Evolutionary conservation across 192 early-diverging fungal species (phyloP).

Genomic region (Coemansia sp.): DNA sequence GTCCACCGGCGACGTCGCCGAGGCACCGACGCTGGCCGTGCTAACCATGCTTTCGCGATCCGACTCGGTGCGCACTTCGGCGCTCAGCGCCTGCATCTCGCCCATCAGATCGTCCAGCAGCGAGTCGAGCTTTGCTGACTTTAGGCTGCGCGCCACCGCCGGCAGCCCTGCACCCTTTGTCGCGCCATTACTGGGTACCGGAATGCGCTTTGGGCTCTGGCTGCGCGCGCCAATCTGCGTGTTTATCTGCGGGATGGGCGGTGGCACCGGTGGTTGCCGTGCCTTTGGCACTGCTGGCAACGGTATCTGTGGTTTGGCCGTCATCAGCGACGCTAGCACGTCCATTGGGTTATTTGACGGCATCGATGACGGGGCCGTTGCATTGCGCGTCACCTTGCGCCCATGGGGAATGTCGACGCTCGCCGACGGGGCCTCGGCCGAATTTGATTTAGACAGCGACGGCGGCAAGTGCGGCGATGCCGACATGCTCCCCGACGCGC

Average conservation of each 20-base stretch:
- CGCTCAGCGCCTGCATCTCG: conserved; percentile 48
- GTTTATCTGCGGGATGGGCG: conserved; percentile 30
- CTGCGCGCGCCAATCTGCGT: conserved; percentile 18
- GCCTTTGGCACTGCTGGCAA: background rate
- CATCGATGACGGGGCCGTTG: conserved; percentile 1
- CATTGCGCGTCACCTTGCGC: conserved; percentile 26
- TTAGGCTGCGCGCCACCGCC: conserved; percentile 12
- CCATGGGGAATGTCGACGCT: conserved; percentile 6
- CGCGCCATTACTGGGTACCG: too few species aligned
- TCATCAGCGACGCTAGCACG: conserved; percentile 33
- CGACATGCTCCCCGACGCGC: background rate
- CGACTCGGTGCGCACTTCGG: conserved; percentile 35
- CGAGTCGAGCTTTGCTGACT: conserved; percentile 46
- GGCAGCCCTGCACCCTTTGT: background rate
- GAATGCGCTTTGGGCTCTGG: conserved; percentile 1
- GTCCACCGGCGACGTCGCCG: conserved; percentile 22
- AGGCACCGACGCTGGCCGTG: conserved; percentile 18
- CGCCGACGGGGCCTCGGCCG: background rate
- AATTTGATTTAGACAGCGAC: background rate
- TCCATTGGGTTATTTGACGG: conserved; percentile 23
- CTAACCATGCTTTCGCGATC: conserved; percentile 49
- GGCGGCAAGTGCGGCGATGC: conserved; percentile 12
- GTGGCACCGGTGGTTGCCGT: too few species aligned
- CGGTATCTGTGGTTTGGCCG: background rate
- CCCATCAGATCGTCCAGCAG: conserved; percentile 49